These are phyloP conservation scores for Rhodotorula graminis DNA, from an alignment of 768 basidiomycete genomes.

Conservation along the genomic window DNA sequence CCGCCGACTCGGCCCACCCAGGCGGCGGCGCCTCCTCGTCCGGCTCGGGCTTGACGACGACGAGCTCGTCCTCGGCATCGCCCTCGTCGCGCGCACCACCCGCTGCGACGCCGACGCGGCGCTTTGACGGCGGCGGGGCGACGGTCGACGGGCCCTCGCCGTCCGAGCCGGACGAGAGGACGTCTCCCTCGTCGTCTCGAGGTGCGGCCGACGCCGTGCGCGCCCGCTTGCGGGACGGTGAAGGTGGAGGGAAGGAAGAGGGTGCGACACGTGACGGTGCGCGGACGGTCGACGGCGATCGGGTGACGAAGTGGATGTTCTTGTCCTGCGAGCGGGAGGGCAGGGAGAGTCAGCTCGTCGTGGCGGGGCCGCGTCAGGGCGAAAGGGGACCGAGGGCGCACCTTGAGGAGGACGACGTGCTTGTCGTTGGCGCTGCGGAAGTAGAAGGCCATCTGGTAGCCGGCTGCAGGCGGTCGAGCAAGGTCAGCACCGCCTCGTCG, in stretches of 20 bases:
- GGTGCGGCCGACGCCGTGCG: background rate
- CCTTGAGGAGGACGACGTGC: slow-evolving; percentile 43
- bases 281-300: background rate
- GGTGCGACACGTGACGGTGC: background rate
- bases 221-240: background rate
- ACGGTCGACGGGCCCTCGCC: background rate
- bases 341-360: background rate
- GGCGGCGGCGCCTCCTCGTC: slow-evolving; percentile 4
- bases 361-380: too few species aligned
- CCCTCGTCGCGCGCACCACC: background rate
- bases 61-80: background rate
- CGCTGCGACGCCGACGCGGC: background rate
- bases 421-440: slow-evolving; percentile 37
- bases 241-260: background rate
- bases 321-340: slow-evolving; percentile 19
- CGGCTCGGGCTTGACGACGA: slow-evolving; percentile 30
- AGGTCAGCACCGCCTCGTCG: background rate
- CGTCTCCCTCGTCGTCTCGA: background rate
- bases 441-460: slow-evolving; percentile 42
- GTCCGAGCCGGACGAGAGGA: background rate
- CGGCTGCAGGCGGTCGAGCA: background rate
- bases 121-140: background rate
- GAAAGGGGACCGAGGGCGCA: background rate
- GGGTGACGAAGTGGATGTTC: slow-evolving; percentile 11
- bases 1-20: too few species aligned